A percentile compares a stretch with the other conserved stretches of the same genome.
phyloP scores from a whole-genome alignment of 2,329 filamentous ascomycete species.

The Didymella pomorum region DNA sequence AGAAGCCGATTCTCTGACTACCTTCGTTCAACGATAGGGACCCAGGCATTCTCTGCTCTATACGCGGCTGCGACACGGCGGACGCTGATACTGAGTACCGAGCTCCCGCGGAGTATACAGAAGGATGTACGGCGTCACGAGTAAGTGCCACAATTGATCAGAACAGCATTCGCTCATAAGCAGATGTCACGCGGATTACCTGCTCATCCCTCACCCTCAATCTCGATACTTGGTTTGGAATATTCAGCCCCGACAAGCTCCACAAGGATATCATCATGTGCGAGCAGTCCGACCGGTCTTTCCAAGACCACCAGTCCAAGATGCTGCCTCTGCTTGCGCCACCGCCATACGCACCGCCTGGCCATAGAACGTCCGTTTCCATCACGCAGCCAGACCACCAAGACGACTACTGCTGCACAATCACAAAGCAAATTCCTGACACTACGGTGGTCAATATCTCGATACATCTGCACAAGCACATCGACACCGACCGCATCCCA shows the following conservation, averaged over 20 bases:
- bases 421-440: not conserved
- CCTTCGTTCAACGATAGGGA: not conserved
- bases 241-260: not conserved
- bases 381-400: not conserved
- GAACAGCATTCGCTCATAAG: not conserved
- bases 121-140: constrained; percentile 4
- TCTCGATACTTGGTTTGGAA: not conserved
- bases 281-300: constrained; percentile 2
- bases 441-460: constrained; percentile 12
- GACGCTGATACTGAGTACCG: not conserved
- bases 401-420: constrained; percentile 19
- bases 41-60: not conserved
- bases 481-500: constrained; percentile 11
- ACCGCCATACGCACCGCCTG: constrained; percentile 6
- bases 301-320: constrained; percentile 2
- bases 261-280: constrained; percentile 8
- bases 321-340: constrained; percentile 3
- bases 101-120: too few relatives aligned
- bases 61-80: not conserved
- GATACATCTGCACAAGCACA: constrained; percentile 10
- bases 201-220: not conserved
- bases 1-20: not conserved
- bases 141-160: not conserved
- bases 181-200: not conserved
- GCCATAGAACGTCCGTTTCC: not conserved